These are phyloP conservation scores for Dryas alaskensis DNA, from an alignment of 306 rosid species.

Conservation along the genomic window DNA sequence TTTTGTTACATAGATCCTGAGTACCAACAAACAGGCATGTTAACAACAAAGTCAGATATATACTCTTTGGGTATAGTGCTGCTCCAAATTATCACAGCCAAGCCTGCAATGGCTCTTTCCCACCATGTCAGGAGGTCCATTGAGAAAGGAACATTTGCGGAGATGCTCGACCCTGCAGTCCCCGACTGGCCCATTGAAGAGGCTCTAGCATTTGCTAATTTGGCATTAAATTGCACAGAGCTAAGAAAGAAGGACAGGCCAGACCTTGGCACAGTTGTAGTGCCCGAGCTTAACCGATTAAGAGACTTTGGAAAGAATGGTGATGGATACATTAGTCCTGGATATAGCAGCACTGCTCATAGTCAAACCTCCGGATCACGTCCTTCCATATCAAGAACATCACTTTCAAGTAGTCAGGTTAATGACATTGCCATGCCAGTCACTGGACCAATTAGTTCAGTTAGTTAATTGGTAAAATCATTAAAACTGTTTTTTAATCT, in stretches of 20 bases:
- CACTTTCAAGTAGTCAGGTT: slow-evolving; percentile 9
- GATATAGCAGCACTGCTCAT: slow-evolving; percentile 9
- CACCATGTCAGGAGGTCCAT: slow-evolving; percentile 78
- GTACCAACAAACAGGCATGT: slow-evolving; percentile 81
- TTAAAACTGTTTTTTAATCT: not conserved
- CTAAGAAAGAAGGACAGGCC: slow-evolving; percentile 91
- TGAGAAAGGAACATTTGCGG: slow-evolving; percentile 49
- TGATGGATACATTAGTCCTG: slow-evolving; percentile 1
- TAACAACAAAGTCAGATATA: slow-evolving; percentile 80
- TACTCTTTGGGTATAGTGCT: slow-evolving; percentile 84
- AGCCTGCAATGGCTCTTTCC: slow-evolving; percentile 81
- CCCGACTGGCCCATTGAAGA: slow-evolving; percentile 86
- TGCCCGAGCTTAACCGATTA: slow-evolving; percentile 79
- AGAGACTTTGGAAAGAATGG: slow-evolving; percentile 44
- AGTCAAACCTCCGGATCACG: slow-evolving; percentile 9
- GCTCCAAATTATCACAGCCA: slow-evolving; percentile 86
- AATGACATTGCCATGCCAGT: not conserved
- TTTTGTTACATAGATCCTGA: slow-evolving; percentile 97
- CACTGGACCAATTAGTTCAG: too few species aligned
- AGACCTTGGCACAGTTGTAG: slow-evolving; percentile 58
- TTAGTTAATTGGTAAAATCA: too few species aligned
- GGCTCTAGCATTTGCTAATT: slow-evolving; percentile 59
- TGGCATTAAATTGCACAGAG: slow-evolving; percentile 73
- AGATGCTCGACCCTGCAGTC: slow-evolving; percentile 66
- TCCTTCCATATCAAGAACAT: slow-evolving; percentile 29